phyloP scores from a whole-genome alignment of 2,329 filamentous ascomycete species.

The Venturia pyrina region DNA sequence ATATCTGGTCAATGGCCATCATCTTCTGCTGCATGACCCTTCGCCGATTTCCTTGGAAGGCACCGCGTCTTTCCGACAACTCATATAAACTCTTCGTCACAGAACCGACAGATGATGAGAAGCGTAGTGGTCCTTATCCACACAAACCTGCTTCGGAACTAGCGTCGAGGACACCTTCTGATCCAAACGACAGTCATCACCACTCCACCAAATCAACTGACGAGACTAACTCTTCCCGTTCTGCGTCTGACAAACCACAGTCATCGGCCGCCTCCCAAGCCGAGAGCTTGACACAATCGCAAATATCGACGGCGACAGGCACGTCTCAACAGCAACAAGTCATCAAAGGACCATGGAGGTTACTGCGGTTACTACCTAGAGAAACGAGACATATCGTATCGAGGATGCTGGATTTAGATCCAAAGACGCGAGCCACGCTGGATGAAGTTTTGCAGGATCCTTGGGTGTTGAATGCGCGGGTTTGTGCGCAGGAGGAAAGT shows the following conservation, averaged over 20 bases:
- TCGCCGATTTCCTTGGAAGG: slow-evolving; percentile 92
- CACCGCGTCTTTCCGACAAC: slow-evolving; percentile 82
- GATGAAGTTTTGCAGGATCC: slow-evolving; percentile 77
- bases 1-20: slow-evolving; percentile 97
- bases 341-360: slow-evolving; percentile 85
- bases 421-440: slow-evolving; percentile 72
- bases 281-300: slow-evolving; percentile 13
- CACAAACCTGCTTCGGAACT: slow-evolving; percentile 25
- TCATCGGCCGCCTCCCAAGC: not conserved
- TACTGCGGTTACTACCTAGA: slow-evolving; percentile 75
- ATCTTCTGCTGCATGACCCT: slow-evolving; percentile 99
- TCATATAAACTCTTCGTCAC: slow-evolving; percentile 90
- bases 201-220: not conserved
- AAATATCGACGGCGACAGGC: slow-evolving; percentile 41
- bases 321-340: slow-evolving; percentile 34
- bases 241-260: not conserved
- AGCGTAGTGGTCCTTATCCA: slow-evolving; percentile 15
- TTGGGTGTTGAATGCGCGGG: slow-evolving; percentile 51
- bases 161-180: slow-evolving; percentile 24
- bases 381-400: slow-evolving; percentile 86
- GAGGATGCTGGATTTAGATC: slow-evolving; percentile 84
- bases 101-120: slow-evolving; percentile 48
- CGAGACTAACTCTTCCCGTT: not conserved
- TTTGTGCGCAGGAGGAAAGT: slow-evolving; percentile 46
- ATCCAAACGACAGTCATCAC: slow-evolving; percentile 18